These are phyloP conservation scores for Ganoderma meredithae DNA, from an alignment of 1,284 basidiomycete species.

Conservation along the genomic window DNA sequence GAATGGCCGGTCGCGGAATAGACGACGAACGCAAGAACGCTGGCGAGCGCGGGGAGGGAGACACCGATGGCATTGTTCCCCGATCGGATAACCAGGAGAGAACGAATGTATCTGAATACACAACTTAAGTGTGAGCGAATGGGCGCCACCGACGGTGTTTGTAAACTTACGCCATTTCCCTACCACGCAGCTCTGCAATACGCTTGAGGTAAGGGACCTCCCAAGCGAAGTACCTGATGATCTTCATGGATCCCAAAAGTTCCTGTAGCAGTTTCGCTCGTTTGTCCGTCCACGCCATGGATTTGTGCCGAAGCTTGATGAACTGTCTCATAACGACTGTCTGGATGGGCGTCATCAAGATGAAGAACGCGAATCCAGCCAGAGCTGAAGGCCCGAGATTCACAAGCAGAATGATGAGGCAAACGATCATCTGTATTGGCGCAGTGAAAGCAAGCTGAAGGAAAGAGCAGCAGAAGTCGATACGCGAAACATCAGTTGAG, in stretches of 20 bases:
- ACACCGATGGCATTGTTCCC: slow-evolving; percentile 74
- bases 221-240: slow-evolving; percentile 93
- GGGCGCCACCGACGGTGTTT: background rate
- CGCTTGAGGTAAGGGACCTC: slow-evolving; percentile 77
- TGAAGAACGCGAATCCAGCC: slow-evolving; percentile 85
- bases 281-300: slow-evolving; percentile 93
- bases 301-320: slow-evolving; percentile 75
- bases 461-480: slow-evolving; percentile 90
- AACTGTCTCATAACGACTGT: slow-evolving; percentile 78
- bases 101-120: slow-evolving; percentile 68
- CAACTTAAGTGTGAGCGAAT: background rate
- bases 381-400: slow-evolving; percentile 84
- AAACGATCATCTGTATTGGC: slow-evolving; percentile 77
- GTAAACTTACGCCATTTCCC: slow-evolving; percentile 70
- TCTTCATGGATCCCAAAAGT: slow-evolving; percentile 84
- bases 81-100: slow-evolving; percentile 76
- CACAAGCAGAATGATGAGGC: slow-evolving; percentile 70
- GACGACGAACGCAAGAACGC: slow-evolving; percentile 87
- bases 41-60: slow-evolving; percentile 81
- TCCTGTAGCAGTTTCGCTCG: slow-evolving; percentile 86
- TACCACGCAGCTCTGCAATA: slow-evolving; percentile 73
- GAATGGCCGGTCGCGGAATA: slow-evolving; percentile 77
- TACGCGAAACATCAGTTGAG: slow-evolving; percentile 89
- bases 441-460: slow-evolving; percentile 84
- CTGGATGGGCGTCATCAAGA: slow-evolving; percentile 73